Percentiles rank a stretch among this genome's conserved stretches.
phyloP scores from a whole-genome alignment of 768 basidiomycete genomes.

The Hortiboletus campestris region DNA sequence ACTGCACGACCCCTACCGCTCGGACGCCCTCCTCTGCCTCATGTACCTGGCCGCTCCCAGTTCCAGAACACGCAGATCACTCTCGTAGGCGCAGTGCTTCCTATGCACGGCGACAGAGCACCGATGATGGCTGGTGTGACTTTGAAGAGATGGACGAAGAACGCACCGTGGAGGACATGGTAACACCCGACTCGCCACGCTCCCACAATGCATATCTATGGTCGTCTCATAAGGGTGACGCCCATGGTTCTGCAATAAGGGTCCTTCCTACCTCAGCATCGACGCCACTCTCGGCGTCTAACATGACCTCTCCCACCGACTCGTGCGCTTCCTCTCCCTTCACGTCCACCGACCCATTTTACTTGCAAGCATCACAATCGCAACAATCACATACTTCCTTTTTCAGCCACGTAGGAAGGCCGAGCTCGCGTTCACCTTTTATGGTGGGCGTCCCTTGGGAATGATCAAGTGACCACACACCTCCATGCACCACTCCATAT shows the following conservation, averaged over 20 bases:
- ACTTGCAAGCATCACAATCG: constrained; percentile 42
- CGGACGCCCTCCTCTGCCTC: constrained; percentile 34
- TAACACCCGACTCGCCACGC: constrained; percentile 34
- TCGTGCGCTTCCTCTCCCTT: constrained; percentile 33
- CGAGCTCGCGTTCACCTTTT: constrained; percentile 42
- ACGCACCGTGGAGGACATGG: constrained; percentile 45
- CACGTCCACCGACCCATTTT: constrained; percentile 50
- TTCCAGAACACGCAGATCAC: constrained; percentile 21
- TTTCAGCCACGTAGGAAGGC: constrained; percentile 38
- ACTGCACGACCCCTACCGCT: constrained; percentile 40
- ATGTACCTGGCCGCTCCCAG: constrained; percentile 30
- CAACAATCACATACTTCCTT: constrained; percentile 33
- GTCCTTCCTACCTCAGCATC: constrained; percentile 25
- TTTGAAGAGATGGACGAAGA: constrained; percentile 46
- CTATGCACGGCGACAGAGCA: constrained; percentile 21
- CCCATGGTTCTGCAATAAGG: constrained; percentile 13
- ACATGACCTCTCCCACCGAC: constrained; percentile 23
- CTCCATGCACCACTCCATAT: background rate
- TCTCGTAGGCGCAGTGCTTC: constrained; percentile 30
- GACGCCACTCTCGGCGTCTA: constrained; percentile 11
- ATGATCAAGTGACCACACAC: background rate
- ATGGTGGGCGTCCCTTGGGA: constrained; percentile 30
- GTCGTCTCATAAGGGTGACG: constrained; percentile 19
- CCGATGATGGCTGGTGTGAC: constrained; percentile 30
- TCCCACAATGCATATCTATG: constrained; percentile 23